Base-by-base conservation (phyloP, 1,284 basidiomycete genomes). In the Polyporus tsugae region DNA sequence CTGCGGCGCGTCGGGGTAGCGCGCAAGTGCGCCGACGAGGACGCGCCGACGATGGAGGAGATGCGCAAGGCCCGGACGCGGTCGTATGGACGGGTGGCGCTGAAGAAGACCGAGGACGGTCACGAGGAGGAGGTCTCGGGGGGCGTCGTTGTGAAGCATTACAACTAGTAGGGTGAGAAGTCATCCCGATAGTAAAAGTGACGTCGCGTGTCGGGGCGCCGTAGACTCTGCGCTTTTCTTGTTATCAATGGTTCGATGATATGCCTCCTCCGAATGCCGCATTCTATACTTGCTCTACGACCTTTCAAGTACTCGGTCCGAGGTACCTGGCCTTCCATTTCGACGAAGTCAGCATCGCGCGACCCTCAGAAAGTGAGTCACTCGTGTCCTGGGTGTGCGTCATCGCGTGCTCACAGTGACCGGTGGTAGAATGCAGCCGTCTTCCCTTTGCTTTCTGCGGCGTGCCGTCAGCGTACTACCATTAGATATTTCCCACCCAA, bases 111-210 rank as follows among this genome's bases (percentile, higher is more conserved):
- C 57, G 78, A 82, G 61, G 77, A 80, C 49, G 82, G 80, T 1
- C 78, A 82, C 1, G 84, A 87, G 67, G 84, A 85, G 69, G 84
- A 86, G 72, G 68, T 83, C 5, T 80, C 87, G 59, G 78, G 80
- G 53, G 85, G 84, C 0, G 78, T 86, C n/a, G 71, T 83, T 7
- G 84, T 87, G 19, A 85, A 83, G 75, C 85, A 86, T 72, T 86
- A 83, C 72, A 86, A 82, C 67, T 87, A 52, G 42, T 87, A 52
- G 42, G 29, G 52, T 17, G 15, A 33, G 15, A 5, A 4, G 5
- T 49, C 15, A 10, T 29, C 2, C 13, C 7, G 25, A 33, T 11
- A 55, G 15, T 29, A 17, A 29, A 29, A 29, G 53, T 6, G 53
- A 6, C n/a, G 53, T 11, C 22, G 10, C 22, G 46, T 11, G 22